Evolutionary conservation across 257 asterid genomes (phyloP).

Genomic region (Nyctanthes arbortristis): DNA sequence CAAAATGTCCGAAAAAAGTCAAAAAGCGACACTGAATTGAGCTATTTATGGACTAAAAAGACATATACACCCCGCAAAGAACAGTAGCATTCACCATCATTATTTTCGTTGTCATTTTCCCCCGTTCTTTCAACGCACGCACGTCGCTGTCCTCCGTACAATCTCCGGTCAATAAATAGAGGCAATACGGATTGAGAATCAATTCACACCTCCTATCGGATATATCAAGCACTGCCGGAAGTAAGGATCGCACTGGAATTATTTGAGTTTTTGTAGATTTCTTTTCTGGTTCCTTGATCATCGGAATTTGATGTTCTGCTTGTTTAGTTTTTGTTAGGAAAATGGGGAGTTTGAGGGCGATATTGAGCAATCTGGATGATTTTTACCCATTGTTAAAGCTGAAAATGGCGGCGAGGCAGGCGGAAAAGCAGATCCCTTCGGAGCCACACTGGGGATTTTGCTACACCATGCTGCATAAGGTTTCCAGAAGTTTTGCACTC

Average conservation of each 20-base stretch:
- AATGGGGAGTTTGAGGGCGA: slow-evolving; percentile 74
- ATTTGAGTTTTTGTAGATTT: neutral
- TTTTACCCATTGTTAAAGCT: slow-evolving; percentile 79
- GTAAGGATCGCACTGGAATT: slow-evolving; percentile 12
- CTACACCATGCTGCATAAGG: slow-evolving; percentile 88
- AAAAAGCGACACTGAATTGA: too few relatives aligned
- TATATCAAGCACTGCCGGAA: neutral
- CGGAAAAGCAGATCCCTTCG: slow-evolving; percentile 88
- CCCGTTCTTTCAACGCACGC: neutral
- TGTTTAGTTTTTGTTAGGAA: slow-evolving; percentile 27
- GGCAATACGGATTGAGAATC: too few relatives aligned
- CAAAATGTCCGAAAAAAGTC: too few relatives aligned
- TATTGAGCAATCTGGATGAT: slow-evolving; percentile 85
- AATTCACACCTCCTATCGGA: too few relatives aligned
- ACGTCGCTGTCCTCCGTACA: neutral
- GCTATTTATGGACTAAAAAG: too few relatives aligned
- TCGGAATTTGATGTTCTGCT: slow-evolving; percentile 1
- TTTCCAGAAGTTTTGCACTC: slow-evolving; percentile 84
- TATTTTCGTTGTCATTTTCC: too few relatives aligned
- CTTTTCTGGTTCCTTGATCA: neutral
- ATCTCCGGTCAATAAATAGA: neutral
- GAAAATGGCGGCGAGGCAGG: slow-evolving; percentile 63
- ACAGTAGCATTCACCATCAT: neutral
- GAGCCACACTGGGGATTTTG: slow-evolving; percentile 97
- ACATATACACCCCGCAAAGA: too few relatives aligned